These are phyloP conservation scores for Apiotrichum porosum DNA, from an alignment of 1,284 basidiomycete genomes.

Conservation along the genomic window DNA sequence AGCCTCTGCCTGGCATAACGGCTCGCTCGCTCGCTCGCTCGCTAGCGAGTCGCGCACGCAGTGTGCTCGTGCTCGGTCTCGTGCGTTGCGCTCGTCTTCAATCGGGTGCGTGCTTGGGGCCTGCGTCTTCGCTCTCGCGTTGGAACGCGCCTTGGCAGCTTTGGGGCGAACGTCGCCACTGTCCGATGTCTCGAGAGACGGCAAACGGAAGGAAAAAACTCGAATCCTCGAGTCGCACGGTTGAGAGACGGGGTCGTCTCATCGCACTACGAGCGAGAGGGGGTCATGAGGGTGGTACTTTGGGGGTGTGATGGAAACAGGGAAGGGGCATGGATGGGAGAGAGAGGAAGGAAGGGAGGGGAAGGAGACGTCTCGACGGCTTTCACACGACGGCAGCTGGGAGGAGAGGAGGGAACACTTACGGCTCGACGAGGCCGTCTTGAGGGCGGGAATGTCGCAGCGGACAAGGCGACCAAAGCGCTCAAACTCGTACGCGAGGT, in stretches of 20 bases:
- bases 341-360: not conserved
- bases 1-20: no score
- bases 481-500: conserved; percentile 82
- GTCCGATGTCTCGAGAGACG: no score
- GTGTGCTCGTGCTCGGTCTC: no score
- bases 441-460: conserved; percentile 78
- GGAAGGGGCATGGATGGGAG: not conserved
- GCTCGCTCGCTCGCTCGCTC: no score
- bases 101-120: no score
- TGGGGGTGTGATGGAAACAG: not conserved
- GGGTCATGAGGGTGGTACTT: conserved; percentile 13
- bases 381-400: not conserved
- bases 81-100: no score
- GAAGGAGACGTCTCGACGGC: not conserved
- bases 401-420: conserved; percentile 28
- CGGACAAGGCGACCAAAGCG: conserved; percentile 59
- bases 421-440: conserved; percentile 41
- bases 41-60: no score
- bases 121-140: no score
- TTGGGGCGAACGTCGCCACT: no score
- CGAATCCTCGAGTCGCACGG: no score
- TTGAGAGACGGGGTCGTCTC: not conserved
- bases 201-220: no score
- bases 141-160: no score
- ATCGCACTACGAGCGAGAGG: conserved; percentile 7